Conservation (phyloP, 768 basidiomycete species). For the Agaricus sinodeliciosus region DNA sequence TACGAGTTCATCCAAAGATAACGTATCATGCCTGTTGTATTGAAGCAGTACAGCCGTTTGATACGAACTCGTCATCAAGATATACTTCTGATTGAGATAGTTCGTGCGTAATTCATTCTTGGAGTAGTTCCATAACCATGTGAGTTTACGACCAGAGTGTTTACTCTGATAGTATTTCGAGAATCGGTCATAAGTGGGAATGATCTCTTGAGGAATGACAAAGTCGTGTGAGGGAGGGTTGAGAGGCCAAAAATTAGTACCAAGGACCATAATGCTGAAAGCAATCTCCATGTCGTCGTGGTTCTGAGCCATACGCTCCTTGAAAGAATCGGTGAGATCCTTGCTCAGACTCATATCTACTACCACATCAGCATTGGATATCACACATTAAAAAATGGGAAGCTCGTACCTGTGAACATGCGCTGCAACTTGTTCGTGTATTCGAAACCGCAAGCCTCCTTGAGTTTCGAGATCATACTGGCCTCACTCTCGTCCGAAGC, state of each 20-base stretch:
- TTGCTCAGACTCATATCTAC: slow-evolving; percentile 94
- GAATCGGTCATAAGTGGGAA: slow-evolving; percentile 88
- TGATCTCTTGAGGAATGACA: slow-evolving; percentile 83
- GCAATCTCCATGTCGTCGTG: slow-evolving; percentile 88
- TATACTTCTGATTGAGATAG: slow-evolving; percentile 93
- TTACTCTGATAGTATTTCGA: slow-evolving; percentile 91
- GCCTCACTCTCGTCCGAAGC: slow-evolving; percentile 97
- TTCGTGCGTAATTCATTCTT: slow-evolving; percentile 96
- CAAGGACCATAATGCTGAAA: slow-evolving; percentile 91
- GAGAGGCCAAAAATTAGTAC: slow-evolving; percentile 96
- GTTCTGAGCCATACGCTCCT: slow-evolving; percentile 87
- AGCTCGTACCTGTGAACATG: slow-evolving; percentile 89
- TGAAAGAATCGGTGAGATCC: slow-evolving; percentile 95
- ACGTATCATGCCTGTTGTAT: slow-evolving; percentile 88
- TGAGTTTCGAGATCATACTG: slow-evolving; percentile 98
- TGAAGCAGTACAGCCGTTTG: slow-evolving; percentile 96
- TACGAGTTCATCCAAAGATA: slow-evolving; percentile 75
- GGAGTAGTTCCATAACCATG: slow-evolving; percentile 98
- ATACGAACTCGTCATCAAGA: slow-evolving; percentile 92
- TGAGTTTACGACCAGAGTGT: slow-evolving; percentile 92
- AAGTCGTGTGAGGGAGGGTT: slow-evolving; percentile 82
- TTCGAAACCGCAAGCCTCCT: slow-evolving; percentile 97
- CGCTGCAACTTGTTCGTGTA: slow-evolving; percentile 97
- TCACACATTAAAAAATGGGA: neutral
- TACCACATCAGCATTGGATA: neutral